Conservation (phyloP, 768 basidiomycete species). For the Mycena filopes region DNA sequence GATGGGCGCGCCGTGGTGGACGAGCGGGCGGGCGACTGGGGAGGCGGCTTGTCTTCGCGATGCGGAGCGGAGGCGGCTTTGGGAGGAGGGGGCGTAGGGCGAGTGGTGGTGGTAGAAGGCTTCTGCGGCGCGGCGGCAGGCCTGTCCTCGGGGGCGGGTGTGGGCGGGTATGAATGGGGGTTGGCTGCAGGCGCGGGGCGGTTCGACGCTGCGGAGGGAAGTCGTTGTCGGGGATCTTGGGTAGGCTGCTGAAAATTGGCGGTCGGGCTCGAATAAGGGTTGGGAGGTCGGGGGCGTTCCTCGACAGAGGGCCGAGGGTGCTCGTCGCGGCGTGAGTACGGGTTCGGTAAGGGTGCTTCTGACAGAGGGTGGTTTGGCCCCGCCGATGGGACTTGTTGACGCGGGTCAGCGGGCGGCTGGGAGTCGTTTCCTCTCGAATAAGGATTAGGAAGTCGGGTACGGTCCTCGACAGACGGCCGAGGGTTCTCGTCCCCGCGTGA, state of each 20-base stretch:
- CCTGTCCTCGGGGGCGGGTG: neutral
- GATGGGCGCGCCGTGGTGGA: neutral
- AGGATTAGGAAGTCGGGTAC: neutral
- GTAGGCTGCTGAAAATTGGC: neutral
- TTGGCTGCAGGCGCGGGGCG: neutral
- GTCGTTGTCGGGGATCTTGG: neutral
- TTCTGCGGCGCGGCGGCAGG: neutral
- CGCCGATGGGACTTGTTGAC: too few relatives aligned
- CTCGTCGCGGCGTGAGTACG: neutral
- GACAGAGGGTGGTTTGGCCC: too few relatives aligned
- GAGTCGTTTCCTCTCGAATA: conserved; percentile 2
- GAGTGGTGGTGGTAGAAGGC: conserved; percentile 7
- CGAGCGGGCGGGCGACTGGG: too few relatives aligned
- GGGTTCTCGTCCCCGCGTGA: neutral
- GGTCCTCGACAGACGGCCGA: neutral
- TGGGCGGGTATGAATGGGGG: neutral
- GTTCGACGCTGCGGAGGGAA: neutral
- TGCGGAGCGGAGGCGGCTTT: too few relatives aligned
- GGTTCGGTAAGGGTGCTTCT: too few relatives aligned
- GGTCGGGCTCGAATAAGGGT: neutral
- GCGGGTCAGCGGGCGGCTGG: neutral
- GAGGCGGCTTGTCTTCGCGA: too few relatives aligned
- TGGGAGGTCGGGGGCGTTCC: neutral
- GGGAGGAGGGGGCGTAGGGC: neutral
- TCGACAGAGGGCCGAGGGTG: neutral